These are phyloP conservation scores for Amanita subjunquillea DNA, from an alignment of 768 basidiomycete genomes.

Conservation along the genomic window DNA sequence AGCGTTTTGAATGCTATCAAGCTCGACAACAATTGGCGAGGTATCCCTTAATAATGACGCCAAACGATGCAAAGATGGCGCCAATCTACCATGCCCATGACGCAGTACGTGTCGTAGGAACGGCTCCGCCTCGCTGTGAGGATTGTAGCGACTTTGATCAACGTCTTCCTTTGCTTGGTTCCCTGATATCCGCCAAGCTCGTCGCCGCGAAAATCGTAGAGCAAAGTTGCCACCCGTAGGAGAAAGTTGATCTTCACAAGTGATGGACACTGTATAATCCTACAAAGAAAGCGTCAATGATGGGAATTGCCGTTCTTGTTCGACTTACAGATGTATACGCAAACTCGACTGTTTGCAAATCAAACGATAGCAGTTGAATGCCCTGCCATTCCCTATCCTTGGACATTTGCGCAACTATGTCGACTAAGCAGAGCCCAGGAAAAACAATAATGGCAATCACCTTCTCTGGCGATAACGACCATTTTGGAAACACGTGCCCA, in stretches of 20 bases:
- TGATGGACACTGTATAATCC: constrained; percentile 73
- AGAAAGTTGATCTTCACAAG: constrained; percentile 67
- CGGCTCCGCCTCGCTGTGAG: constrained; percentile 71
- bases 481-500: constrained; percentile 92
- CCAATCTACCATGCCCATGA: constrained; percentile 51
- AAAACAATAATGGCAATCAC: constrained; percentile 24
- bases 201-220: constrained; percentile 56
- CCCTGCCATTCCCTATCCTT: constrained; percentile 62
- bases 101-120: constrained; percentile 66
- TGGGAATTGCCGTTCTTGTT: not conserved
- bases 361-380: constrained; percentile 79
- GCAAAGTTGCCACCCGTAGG: constrained; percentile 62
- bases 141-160: constrained; percentile 36
- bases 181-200: constrained; percentile 13
- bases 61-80: constrained; percentile 54
- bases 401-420: constrained; percentile 75
- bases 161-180: constrained; percentile 11
- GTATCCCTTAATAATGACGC: constrained; percentile 67
- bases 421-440: not conserved
- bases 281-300: constrained; percentile 14
- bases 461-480: constrained; percentile 86
- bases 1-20: constrained; percentile 43
- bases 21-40: constrained; percentile 63
- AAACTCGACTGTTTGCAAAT: constrained; percentile 88
- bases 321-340: constrained; percentile 53